These are phyloP conservation scores for Septoria linicola DNA, from an alignment of 2,329 filamentous ascomycete species.

Conservation along the genomic window DNA sequence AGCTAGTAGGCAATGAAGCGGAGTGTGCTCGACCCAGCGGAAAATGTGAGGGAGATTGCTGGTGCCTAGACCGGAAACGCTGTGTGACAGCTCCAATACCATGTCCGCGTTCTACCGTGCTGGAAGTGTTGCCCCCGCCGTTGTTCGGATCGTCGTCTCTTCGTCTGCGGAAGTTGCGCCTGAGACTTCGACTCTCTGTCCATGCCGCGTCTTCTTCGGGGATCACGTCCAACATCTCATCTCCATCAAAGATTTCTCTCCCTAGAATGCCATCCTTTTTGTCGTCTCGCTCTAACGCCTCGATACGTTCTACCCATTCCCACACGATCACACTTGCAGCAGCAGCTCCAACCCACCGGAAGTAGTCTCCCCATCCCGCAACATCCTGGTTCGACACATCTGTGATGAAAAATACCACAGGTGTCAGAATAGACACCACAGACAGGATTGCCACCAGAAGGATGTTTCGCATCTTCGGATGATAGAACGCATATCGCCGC, in stretches of 20 bases:
- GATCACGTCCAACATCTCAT: constrained; percentile 79
- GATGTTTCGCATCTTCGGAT: constrained; percentile 87
- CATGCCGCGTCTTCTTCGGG: constrained; percentile 58
- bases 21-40: constrained; percentile 38
- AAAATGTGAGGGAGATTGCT: constrained; percentile 32
- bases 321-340: constrained; percentile 95
- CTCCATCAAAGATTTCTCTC: constrained; percentile 87
- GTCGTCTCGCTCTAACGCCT: constrained; percentile 86
- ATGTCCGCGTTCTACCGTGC: constrained; percentile 27
- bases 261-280: constrained; percentile 91
- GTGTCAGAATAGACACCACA: constrained; percentile 77
- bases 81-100: constrained; percentile 30
- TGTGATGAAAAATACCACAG: constrained; percentile 88
- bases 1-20: constrained; percentile 21
- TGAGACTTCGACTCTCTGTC: constrained; percentile 44
- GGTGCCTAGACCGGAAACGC: constrained; percentile 30
- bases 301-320: constrained; percentile 97
- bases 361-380: constrained; percentile 91
- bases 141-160: constrained; percentile 35
- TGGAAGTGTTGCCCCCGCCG: constrained; percentile 27
- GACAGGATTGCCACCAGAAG: constrained; percentile 76
- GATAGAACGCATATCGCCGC: constrained; percentile 85
- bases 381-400: constrained; percentile 84
- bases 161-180: constrained; percentile 32
- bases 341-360: constrained; percentile 92